Evolutionary conservation across 2,329 filamentous ascomycete genomes (phyloP).

Genomic region (Claviceps citrina): DNA sequence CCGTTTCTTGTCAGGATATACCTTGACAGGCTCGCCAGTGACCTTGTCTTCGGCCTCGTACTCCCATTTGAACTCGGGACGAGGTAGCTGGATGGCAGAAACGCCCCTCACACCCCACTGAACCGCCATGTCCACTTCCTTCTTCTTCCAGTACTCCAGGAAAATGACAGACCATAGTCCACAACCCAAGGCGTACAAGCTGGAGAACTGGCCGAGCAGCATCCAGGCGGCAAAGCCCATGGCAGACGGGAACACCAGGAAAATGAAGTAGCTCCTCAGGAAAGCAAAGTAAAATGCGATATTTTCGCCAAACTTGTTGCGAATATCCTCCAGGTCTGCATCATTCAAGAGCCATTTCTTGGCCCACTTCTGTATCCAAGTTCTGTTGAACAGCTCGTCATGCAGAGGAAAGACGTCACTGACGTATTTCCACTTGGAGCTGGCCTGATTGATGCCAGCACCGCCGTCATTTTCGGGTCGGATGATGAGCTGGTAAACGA

Average conservation of each 20-base stretch:
- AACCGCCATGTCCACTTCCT: conserved; percentile 72
- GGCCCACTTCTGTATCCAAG: conserved; percentile 61
- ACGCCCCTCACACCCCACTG: conserved; percentile 82
- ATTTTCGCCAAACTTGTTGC: conserved; percentile 63
- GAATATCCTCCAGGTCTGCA: conserved; percentile 56
- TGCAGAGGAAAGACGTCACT: conserved; percentile 66
- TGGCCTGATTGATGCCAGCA: conserved; percentile 56
- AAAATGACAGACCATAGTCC: conserved; percentile 81
- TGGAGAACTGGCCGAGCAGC: conserved; percentile 71
- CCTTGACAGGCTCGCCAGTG: conserved; percentile 61
- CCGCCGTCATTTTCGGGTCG: conserved; percentile 59
- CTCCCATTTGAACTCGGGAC: conserved; percentile 67
- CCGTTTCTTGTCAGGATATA: conserved; percentile 64
- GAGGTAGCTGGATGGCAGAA: conserved; percentile 61
- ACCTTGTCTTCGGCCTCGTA: conserved; percentile 62
- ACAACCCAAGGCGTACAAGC: conserved; percentile 61
- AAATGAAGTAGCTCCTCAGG: conserved; percentile 76
- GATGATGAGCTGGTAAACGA: conserved; percentile 75
- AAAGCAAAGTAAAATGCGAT: conserved; percentile 96
- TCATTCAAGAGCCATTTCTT: conserved; percentile 52
- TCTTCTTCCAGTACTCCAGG: conserved; percentile 91
- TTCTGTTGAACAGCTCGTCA: conserved; percentile 58
- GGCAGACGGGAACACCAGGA: conserved; percentile 65
- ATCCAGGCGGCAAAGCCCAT: conserved; percentile 68
- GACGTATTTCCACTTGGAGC: conserved; percentile 58